Conservation (phyloP, 805 yeast genomes). For the Yarrowia sp. region DNA sequence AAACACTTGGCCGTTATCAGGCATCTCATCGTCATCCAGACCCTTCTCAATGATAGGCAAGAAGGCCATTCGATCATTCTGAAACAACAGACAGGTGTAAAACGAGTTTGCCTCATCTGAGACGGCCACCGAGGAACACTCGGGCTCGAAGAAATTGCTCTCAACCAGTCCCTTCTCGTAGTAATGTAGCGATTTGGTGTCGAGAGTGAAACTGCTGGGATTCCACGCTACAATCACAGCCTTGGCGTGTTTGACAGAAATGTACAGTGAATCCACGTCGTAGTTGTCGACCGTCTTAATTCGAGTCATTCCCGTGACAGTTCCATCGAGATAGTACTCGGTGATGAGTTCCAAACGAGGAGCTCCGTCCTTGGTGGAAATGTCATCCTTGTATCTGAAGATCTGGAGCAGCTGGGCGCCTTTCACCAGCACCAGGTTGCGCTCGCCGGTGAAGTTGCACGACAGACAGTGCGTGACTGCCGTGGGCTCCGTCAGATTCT, state of each 20-base stretch:
- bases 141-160: constrained; percentile 47
- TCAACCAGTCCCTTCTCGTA: constrained; percentile 71
- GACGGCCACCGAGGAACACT: constrained; percentile 49
- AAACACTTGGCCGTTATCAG: constrained; percentile 48
- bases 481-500: constrained; percentile 78
- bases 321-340: constrained; percentile 78
- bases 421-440: constrained; percentile 71
- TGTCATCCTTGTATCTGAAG: constrained; percentile 54
- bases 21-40: constrained; percentile 39
- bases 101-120: constrained; percentile 36
- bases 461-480: constrained; percentile 67
- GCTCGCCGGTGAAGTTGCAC: constrained; percentile 51
- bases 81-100: constrained; percentile 61
- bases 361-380: constrained; percentile 40
- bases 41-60: constrained; percentile 62
- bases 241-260: constrained; percentile 78
- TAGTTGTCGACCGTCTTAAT: constrained; percentile 58
- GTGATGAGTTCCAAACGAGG: constrained; percentile 55
- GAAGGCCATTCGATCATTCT: constrained; percentile 69
- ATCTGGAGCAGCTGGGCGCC: constrained; percentile 70
- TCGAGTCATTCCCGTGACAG: constrained; percentile 62
- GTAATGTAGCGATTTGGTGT: constrained; percentile 81
- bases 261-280: constrained; percentile 63
- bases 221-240: constrained; percentile 80
- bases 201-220: constrained; percentile 57